Percentiles rank a stretch among this genome's conserved stretches.
Conservation (phyloP, 2,329 filamentous ascomycete species). For the Cordyceps militaris region DNA sequence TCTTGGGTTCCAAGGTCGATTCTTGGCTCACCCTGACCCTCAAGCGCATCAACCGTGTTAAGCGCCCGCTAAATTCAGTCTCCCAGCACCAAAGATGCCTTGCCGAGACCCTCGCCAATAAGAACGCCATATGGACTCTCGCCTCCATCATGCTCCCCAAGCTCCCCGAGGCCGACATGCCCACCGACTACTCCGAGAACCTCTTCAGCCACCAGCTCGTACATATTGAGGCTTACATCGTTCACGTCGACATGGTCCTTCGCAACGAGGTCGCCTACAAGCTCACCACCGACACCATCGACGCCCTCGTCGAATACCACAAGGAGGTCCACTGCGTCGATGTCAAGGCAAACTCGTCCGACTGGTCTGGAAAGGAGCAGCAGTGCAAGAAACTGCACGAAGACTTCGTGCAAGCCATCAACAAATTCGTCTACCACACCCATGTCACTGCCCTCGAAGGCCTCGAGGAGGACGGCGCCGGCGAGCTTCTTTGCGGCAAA, state of each 20-base stretch:
- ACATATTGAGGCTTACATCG: conserved; percentile 93
- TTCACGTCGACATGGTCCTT: conserved; percentile 98
- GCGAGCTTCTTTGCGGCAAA: conserved; percentile 84
- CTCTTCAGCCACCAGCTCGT: conserved; percentile 90
- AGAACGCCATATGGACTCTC: conserved; percentile 90
- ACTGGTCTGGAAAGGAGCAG: conserved; percentile 93
- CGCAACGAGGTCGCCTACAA: conserved; percentile 98
- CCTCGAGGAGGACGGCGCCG: conserved; percentile 90
- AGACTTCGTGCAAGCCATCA: conserved; percentile 91
- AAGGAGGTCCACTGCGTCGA: conserved; percentile 92
- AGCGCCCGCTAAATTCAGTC: conserved; percentile 94
- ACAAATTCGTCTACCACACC: conserved; percentile 93
- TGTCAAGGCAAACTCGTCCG: conserved; percentile 79
- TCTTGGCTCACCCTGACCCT: conserved; percentile 95
- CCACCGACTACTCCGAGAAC: conserved; percentile 77
- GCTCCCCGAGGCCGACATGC: conserved; percentile 76
- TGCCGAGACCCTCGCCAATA: conserved; percentile 84
- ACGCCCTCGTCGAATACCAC: conserved; percentile 88
- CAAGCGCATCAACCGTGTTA: conserved; percentile 93
- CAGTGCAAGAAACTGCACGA: conserved; percentile 97
- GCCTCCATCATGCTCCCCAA: conserved; percentile 90
- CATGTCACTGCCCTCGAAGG: conserved; percentile 86
- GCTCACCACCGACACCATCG: conserved; percentile 90
- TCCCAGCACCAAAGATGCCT: conserved; percentile 93
- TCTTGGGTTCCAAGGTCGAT: conserved; percentile 85